phyloP scores from a whole-genome alignment of 2,329 filamentous ascomycete genomes.

The Trichoderma gracile region DNA sequence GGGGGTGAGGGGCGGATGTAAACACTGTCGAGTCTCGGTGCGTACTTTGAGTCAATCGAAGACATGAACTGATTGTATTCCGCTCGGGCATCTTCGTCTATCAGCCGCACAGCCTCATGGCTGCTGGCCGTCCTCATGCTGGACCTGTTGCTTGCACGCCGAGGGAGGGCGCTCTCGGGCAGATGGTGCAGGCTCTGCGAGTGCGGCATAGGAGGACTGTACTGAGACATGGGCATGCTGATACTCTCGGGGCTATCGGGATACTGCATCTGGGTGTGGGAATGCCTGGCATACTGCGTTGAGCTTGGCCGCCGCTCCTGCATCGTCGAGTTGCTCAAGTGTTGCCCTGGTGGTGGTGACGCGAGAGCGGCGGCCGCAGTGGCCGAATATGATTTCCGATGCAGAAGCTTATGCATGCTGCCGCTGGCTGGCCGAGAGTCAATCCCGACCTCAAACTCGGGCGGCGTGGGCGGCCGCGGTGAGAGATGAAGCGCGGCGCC shows the following conservation, averaged over 20 bases:
- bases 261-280: slow-evolving; percentile 12
- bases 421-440: slow-evolving; percentile 1
- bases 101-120: slow-evolving; percentile 14
- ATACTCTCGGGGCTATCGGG: slow-evolving; percentile 19
- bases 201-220: neutral
- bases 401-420: slow-evolving; percentile 17
- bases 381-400: slow-evolving; percentile 33
- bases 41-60: slow-evolving; percentile 11
- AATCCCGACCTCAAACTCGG: slow-evolving; percentile 27
- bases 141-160: slow-evolving; percentile 7
- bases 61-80: slow-evolving; percentile 21
- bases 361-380: slow-evolving; percentile 23
- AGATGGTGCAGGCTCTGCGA: neutral
- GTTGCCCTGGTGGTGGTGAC: slow-evolving; percentile 4
- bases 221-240: neutral
- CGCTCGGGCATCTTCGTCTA: neutral
- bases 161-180: neutral
- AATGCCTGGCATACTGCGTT: neutral
- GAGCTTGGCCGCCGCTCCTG: slow-evolving; percentile 4
- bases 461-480: slow-evolving; percentile 38
- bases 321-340: slow-evolving; percentile 15
- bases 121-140: neutral
- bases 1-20: slow-evolving; percentile 40
- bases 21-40: slow-evolving; percentile 28
- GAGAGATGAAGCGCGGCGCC: slow-evolving; percentile 30